These are phyloP conservation scores for Magnaporthiopsis incrustans DNA, from an alignment of 2,329 filamentous ascomycete species.

Conservation along the genomic window DNA sequence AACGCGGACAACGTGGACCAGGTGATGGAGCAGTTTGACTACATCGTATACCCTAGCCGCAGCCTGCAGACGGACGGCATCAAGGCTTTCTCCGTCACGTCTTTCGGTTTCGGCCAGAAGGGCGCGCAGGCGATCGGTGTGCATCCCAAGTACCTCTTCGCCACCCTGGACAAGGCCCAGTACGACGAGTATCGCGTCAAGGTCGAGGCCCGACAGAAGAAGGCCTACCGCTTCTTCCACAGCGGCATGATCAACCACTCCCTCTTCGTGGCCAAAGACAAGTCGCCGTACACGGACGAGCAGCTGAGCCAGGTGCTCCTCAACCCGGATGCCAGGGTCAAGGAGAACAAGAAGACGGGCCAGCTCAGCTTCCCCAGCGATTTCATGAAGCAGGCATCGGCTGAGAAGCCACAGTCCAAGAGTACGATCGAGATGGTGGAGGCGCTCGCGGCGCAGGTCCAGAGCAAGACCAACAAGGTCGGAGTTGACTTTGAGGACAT, in stretches of 20 bases:
- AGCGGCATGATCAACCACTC: conserved; percentile 97
- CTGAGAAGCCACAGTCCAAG: conserved; percentile 46
- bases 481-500: conserved; percentile 94
- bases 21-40: conserved; percentile 94
- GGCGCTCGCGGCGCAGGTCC: conserved; percentile 58
- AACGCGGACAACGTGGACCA: conserved; percentile 97
- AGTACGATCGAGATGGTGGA: conserved; percentile 71
- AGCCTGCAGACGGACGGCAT: conserved; percentile 95
- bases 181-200: conserved; percentile 79
- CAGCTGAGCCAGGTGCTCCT: conserved; percentile 84
- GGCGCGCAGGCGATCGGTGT: conserved; percentile 95
- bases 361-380: conserved; percentile 65
- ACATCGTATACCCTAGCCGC: conserved; percentile 93
- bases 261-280: conserved; percentile 90
- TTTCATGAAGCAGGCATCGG: conserved; percentile 56
- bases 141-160: conserved; percentile 92
- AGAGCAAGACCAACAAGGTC: conserved; percentile 65
- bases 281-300: conserved; percentile 81
- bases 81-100: conserved; percentile 98
- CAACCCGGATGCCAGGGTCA: conserved; percentile 85
- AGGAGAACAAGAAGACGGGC: conserved; percentile 76
- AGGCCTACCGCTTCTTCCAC: conserved; percentile 97
- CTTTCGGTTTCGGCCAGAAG: conserved; percentile 99
- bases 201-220: conserved; percentile 93
- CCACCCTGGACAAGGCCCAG: conserved; percentile 79